phyloP scores from a whole-genome alignment of 2,329 filamentous ascomycete species.

The Blastomyces parvus region DNA sequence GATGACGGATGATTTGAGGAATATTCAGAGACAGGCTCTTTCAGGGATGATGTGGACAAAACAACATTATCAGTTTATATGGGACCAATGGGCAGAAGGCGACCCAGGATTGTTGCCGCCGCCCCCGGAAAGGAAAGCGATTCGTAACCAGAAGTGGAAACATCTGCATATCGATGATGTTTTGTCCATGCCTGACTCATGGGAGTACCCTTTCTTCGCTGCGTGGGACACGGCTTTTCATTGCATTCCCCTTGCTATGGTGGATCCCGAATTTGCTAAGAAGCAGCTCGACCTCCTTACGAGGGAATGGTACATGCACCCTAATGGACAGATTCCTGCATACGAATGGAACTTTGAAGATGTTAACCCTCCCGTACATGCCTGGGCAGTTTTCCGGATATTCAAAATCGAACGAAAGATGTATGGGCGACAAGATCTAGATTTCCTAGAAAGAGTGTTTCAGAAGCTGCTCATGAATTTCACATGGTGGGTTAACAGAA shows the following conservation, averaged over 20 bases:
- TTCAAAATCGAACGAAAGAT: slow-evolving; percentile 99
- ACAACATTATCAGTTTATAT: slow-evolving; percentile 92
- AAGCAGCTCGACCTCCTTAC: slow-evolving; percentile 95
- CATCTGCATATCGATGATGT: slow-evolving; percentile 94
- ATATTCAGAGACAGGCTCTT: slow-evolving; percentile 89
- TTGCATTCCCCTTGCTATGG: slow-evolving; percentile 91
- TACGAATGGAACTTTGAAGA: slow-evolving; percentile 98
- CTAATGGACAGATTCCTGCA: slow-evolving; percentile 87
- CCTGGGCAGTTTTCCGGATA: slow-evolving; percentile 87
- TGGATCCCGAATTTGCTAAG: slow-evolving; percentile 95
- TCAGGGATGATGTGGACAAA: slow-evolving; percentile 99
- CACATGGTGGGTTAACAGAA: slow-evolving; percentile 98
- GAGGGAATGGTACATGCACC: slow-evolving; percentile 97
- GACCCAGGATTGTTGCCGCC: slow-evolving; percentile 83
- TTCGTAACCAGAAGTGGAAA: slow-evolving; percentile 85
- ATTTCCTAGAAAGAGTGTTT: slow-evolving; percentile 93
- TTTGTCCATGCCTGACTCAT: slow-evolving; percentile 94
- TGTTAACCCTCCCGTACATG: slow-evolving; percentile 92
- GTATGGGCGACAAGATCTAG: slow-evolving; percentile 87
- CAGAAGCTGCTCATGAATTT: slow-evolving; percentile 94
- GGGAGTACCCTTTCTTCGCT: slow-evolving; percentile 97
- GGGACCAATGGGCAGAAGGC: slow-evolving; percentile 96
- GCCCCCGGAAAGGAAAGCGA: slow-evolving; percentile 64
- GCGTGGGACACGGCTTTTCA: slow-evolving; percentile 97
- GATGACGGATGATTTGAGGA: slow-evolving; percentile 86